Conservation (phyloP, 768 basidiomycete genomes). For the Kwoniella dendrophila region DNA sequence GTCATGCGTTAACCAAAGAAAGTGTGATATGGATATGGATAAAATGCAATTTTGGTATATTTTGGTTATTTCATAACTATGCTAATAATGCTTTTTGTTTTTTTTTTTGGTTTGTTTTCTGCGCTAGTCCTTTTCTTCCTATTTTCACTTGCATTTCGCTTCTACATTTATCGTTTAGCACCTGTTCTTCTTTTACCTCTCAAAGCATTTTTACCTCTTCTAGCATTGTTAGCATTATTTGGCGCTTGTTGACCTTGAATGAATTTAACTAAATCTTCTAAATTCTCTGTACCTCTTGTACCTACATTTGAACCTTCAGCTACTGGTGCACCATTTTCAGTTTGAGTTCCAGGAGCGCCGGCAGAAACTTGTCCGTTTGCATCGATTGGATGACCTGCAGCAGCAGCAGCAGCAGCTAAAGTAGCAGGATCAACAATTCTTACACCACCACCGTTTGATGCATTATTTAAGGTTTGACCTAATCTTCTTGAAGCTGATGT, state of each 20-base stretch:
- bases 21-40: not conserved
- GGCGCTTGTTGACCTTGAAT: slow-evolving; percentile 51
- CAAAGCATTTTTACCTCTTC: slow-evolving; percentile 51
- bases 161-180: slow-evolving; percentile 33
- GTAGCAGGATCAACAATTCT: slow-evolving; percentile 17
- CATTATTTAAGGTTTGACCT: slow-evolving; percentile 16
- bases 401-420: slow-evolving; percentile 19
- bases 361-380: slow-evolving; percentile 2
- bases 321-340: slow-evolving; percentile 13
- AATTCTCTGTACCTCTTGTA: slow-evolving; percentile 51
- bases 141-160: not conserved
- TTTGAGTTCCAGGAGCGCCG: slow-evolving; percentile 1
- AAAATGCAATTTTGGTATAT: not conserved
- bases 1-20: too few species aligned
- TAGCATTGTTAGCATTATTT: slow-evolving; percentile 13
- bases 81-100: not conserved
- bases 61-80: not conserved
- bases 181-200: slow-evolving; percentile 53
- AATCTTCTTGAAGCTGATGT: too few species aligned
- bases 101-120: not conserved
- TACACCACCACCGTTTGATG: slow-evolving; percentile 1
- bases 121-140: not conserved
- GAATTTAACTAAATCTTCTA: slow-evolving; percentile 58
- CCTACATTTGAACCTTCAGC: slow-evolving; percentile 30
- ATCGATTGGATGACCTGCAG: slow-evolving; percentile 19